Evolutionary conservation across 345 rosid genomes (phyloP).

Genomic region (Gynandropsis gynandra): DNA sequence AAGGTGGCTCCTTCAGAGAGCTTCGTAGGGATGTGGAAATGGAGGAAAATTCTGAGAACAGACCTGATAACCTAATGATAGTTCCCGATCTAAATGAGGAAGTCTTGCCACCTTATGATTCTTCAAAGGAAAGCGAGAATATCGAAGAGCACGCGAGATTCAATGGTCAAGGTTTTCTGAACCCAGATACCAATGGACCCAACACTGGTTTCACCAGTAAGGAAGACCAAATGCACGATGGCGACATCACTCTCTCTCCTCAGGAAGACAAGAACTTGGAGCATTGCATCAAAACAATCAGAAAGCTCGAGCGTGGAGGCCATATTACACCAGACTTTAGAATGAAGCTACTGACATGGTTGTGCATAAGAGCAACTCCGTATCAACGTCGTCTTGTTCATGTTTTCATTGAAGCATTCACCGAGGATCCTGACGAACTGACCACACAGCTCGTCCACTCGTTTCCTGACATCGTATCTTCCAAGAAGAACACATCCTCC

Average conservation of each 20-base stretch:
- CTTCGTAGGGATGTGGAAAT: conserved; percentile 39
- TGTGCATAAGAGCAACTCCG: conserved; percentile 58
- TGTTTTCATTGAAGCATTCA: conserved; percentile 57
- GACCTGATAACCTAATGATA: no score
- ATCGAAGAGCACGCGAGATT: conserved; percentile 42
- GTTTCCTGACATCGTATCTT: conserved; percentile 53
- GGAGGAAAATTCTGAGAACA: conserved; percentile 40
- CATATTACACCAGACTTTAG: conserved; percentile 57
- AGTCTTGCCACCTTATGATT: conserved; percentile 56
- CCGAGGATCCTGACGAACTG: conserved; percentile 60
- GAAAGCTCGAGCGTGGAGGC: conserved; percentile 62
- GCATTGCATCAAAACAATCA: conserved; percentile 56
- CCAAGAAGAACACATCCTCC: conserved; percentile 32
- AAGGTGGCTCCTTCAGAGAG: conserved; percentile 38
- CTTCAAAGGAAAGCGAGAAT: conserved; percentile 57
- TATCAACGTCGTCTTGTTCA: conserved; percentile 72
- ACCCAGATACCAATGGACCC: no score
- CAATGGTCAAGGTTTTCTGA: conserved; percentile 4
- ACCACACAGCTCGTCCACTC: conserved; percentile 69
- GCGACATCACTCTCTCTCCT: conserved; percentile 44
- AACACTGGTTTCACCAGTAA: background rate
- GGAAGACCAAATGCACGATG: conserved; percentile 59
- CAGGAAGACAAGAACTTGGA: conserved; percentile 52
- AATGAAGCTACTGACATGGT: conserved; percentile 69
- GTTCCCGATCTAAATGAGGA: conserved; percentile 71